phyloP scores from a whole-genome alignment of 768 basidiomycete species.

The Roridomyces roridus region DNA sequence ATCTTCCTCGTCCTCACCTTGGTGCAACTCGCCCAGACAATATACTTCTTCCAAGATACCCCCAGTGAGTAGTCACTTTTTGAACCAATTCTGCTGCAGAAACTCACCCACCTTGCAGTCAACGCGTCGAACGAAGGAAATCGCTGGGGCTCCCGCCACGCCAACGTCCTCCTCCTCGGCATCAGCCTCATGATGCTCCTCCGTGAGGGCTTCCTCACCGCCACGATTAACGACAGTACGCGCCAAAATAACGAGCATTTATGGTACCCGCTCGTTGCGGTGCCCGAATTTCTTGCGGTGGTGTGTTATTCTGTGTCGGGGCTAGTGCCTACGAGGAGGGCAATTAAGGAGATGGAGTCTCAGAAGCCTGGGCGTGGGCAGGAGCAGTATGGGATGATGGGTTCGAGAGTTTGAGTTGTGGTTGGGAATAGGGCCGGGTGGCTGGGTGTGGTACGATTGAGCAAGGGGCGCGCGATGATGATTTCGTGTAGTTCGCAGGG shows the following conservation, averaged over 20 bases:
- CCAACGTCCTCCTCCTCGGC: neutral
- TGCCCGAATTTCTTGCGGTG: slow-evolving; percentile 38
- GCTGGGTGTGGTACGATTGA: too few relatives aligned
- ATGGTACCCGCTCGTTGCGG: slow-evolving; percentile 39
- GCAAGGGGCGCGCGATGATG: too few relatives aligned
- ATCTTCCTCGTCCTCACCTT: slow-evolving; percentile 45
- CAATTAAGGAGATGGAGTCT: neutral
- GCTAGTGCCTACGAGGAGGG: slow-evolving; percentile 31
- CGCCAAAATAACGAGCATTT: slow-evolving; percentile 33
- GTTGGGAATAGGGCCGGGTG: too few relatives aligned
- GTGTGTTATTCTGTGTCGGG: slow-evolving; percentile 34
- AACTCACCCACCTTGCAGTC: too few relatives aligned
- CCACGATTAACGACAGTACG: slow-evolving; percentile 19
- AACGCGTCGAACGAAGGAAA: too few relatives aligned
- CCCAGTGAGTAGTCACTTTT: too few relatives aligned
- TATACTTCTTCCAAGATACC: neutral
- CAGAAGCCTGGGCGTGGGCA: too few relatives aligned
- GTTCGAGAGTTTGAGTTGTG: too few relatives aligned
- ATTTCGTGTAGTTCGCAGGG: too few relatives aligned
- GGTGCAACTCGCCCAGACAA: slow-evolving; percentile 37
- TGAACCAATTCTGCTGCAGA: too few relatives aligned
- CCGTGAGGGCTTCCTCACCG: slow-evolving; percentile 37
- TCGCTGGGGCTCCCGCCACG: slow-evolving; percentile 12
- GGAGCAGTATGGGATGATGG: slow-evolving; percentile 12
- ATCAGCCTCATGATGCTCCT: slow-evolving; percentile 32